Base-by-base conservation (phyloP, 1,284 basidiomycete genomes). In the Trichosporon ovoides region DNA sequence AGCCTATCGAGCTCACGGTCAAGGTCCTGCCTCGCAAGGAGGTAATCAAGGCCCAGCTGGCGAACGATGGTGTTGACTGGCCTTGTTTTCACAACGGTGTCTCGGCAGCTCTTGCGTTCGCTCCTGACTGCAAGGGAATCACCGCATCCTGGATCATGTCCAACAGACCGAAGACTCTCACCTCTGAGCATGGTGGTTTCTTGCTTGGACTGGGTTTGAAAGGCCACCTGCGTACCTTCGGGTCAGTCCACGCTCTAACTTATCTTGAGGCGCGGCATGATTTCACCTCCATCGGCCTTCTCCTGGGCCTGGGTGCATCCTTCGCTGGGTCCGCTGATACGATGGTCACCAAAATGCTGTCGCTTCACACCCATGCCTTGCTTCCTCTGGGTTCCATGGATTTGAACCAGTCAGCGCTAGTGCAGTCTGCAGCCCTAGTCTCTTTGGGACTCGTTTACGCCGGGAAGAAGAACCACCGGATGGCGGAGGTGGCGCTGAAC, bases 51-150 rank as follows among this genome's bases (percentile, higher is more conserved):
- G 69, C 73, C 7, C 70, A 72, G 53, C 81, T 89, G 38, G 73
- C 81, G 3, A 83, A 86, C 0, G 93, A 95, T 43, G 86, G 85
- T 37, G 77, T 85, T 10, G 85, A 83, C 57, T 99, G 95, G 96
- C 92, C 92, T 14, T 89, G 93, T 61, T 99, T 99, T 76, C 94
- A 98, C 77, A 95, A 96, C 63, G 96, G 96, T 16, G 94, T 97
- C 0, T 90, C 93, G 1, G 88, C 91, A 2, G 95, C 88, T 2
- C 77, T 99, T 57, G 85, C 89, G 5, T 85, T 93, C 53, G 85
- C 87, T 0, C 84, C 88, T 0, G 83, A 85, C n/a, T 83, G 87
- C n/a, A 79, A 81, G 54, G 85, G 85, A n/a, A 83, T 93, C 38
- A 89, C 92, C 69, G 90, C 88, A 61, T 91, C 91, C 0, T 95